phyloP scores from a whole-genome alignment of 495 filamentous ascomycete species.

The Talaromyces borbonicus region DNA sequence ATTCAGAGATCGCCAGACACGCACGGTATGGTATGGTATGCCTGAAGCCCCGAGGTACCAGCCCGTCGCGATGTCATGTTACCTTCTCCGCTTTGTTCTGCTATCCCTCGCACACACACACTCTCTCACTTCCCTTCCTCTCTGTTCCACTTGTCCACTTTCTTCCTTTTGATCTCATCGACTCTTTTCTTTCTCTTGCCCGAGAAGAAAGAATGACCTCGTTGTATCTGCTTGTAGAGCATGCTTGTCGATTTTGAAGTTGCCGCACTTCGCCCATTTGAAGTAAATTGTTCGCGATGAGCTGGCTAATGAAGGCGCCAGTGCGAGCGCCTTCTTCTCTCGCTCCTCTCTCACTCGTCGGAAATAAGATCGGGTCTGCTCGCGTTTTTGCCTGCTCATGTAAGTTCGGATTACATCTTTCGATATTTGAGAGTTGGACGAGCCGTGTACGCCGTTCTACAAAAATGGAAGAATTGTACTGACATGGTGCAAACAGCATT shows the following conservation, averaged over 20 bases:
- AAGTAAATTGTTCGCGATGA: neutral
- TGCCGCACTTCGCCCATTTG: neutral
- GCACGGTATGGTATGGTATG: no score
- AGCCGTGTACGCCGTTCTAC: no score
- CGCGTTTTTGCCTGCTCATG: no score
- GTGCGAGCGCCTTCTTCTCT: neutral
- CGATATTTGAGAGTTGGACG: no score
- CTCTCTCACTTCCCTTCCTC: neutral
- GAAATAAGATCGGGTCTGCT: no score
- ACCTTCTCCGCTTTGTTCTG: slow-evolving; percentile 3
- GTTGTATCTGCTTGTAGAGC: neutral
- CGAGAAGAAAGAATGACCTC: no score
- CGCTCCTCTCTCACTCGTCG: no score
- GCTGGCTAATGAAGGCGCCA: slow-evolving; percentile 7
- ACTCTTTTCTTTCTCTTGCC: neutral
- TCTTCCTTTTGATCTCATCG: neutral
- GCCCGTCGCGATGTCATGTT: neutral
- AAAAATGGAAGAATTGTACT: neutral
- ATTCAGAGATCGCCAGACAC: no score
- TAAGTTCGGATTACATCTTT: no score
- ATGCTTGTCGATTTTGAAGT: neutral
- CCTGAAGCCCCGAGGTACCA: neutral
- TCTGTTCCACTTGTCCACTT: neutral
- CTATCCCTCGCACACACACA: neutral
- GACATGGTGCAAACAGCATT: no score